Evolutionary conservation across 176 grass and related monocot species (phyloP).

Genomic region (Themeda triandra): DNA sequence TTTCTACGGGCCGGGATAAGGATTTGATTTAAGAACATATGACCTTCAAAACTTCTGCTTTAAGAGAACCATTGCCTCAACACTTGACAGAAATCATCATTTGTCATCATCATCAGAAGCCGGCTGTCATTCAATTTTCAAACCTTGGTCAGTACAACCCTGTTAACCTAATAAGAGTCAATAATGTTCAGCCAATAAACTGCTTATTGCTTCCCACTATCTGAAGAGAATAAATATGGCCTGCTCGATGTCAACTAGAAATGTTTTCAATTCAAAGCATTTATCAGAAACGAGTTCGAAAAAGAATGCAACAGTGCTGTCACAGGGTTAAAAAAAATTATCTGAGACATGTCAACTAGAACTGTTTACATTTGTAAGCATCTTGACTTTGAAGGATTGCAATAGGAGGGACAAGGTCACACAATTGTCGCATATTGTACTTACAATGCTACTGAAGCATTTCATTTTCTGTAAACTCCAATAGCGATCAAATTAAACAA

Average conservation of each 20-base stretch:
- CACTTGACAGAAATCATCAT: background rate
- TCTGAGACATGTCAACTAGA: background rate
- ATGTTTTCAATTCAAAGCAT: too few species aligned
- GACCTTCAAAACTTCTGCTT: background rate
- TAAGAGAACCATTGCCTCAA: background rate
- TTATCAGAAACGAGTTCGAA: background rate
- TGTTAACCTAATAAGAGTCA: background rate
- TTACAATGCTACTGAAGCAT: background rate
- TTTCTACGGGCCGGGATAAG: background rate
- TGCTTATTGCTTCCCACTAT: background rate
- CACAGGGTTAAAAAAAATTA: background rate
- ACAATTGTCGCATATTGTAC: background rate
- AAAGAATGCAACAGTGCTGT: background rate
- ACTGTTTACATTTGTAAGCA: constrained; percentile 10
- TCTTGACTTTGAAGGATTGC: background rate
- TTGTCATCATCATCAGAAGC: background rate
- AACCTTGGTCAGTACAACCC: background rate
- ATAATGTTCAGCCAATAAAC: background rate
- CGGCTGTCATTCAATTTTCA: constrained; percentile 2
- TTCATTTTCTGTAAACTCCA: background rate
- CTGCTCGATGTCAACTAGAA: background rate
- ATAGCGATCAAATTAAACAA: constrained; percentile 10
- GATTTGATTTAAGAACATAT: background rate
- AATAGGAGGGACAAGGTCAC: background rate
- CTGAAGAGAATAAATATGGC: background rate